Conservation (phyloP, 129 eudicot species). For the Artemisia annua region DNA sequence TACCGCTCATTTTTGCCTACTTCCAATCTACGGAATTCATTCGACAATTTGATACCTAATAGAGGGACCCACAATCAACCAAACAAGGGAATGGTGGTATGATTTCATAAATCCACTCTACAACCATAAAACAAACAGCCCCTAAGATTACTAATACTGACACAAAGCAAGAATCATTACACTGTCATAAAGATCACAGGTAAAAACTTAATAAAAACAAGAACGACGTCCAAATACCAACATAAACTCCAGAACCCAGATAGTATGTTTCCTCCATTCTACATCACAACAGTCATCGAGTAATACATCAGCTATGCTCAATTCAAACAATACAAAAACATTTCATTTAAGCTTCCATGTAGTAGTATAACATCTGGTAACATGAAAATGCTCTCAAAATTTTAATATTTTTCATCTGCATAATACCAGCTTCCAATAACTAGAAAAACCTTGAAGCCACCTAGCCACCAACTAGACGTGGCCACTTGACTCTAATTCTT, state of each 20-base stretch:
- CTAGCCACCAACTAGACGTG: background rate
- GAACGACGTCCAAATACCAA: background rate
- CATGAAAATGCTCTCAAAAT: conserved; percentile 45
- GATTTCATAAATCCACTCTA: too few relatives aligned
- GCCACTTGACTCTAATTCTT: conserved; percentile 46
- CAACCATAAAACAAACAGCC: too few relatives aligned
- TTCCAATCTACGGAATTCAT: too few relatives aligned
- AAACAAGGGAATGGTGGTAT: too few relatives aligned
- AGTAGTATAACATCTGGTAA: conserved; percentile 48
- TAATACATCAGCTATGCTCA: conserved; percentile 1
- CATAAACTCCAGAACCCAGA: conserved; percentile 12
- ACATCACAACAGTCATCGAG: background rate
- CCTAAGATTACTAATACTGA: too few relatives aligned
- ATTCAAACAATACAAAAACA: conserved; percentile 8
- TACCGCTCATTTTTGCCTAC: too few relatives aligned
- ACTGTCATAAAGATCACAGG: background rate
- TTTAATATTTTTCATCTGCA: conserved; percentile 9
- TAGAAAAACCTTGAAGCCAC: background rate
- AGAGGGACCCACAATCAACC: too few relatives aligned
- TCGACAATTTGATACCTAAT: too few relatives aligned
- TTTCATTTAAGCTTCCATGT: background rate
- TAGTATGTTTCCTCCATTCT: conserved; percentile 15
- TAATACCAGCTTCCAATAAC: background rate
- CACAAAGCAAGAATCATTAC: background rate
- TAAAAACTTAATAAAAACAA: background rate